Evolutionary conservation across 495 filamentous ascomycete species (phyloP).

Genomic region (Pseudevernia furfuracea): DNA sequence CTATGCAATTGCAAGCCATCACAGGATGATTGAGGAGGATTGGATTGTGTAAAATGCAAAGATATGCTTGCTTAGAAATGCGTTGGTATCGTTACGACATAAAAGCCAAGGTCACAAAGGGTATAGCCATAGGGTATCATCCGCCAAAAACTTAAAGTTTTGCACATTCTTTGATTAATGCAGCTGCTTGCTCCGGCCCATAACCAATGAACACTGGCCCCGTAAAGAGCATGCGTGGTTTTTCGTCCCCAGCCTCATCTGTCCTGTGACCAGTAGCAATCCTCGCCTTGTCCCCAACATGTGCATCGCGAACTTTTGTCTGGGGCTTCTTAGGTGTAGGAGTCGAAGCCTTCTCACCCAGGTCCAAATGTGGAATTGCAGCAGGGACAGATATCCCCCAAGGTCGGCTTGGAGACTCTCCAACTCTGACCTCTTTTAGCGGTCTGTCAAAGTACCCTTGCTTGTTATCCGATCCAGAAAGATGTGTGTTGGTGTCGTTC

Average conservation of each 20-base stretch:
- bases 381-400: conserved; percentile 81
- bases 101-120: neutral
- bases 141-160: neutral
- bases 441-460: conserved; percentile 66
- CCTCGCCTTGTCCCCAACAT: neutral
- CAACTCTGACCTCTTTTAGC: conserved; percentile 73
- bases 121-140: neutral
- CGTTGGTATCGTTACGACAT: neutral
- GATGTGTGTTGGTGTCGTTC: conserved; percentile 36
- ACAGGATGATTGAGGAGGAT: neutral
- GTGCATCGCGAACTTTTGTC: neutral
- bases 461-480: conserved; percentile 30
- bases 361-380: conserved; percentile 26
- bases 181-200: conserved; percentile 66
- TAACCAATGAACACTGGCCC: conserved; percentile 89
- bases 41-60: too few species aligned
- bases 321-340: conserved; percentile 24
- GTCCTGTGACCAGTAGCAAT: neutral
- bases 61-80: neutral
- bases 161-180: conserved; percentile 53
- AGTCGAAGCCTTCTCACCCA: conserved; percentile 4
- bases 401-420: conserved; percentile 80
- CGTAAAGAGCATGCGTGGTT: conserved; percentile 66
- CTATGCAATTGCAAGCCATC: neutral
- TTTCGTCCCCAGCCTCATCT: conserved; percentile 9